These are phyloP conservation scores for Orychophragmus violaceus DNA, from an alignment of 345 rosid species.

Conservation along the genomic window DNA sequence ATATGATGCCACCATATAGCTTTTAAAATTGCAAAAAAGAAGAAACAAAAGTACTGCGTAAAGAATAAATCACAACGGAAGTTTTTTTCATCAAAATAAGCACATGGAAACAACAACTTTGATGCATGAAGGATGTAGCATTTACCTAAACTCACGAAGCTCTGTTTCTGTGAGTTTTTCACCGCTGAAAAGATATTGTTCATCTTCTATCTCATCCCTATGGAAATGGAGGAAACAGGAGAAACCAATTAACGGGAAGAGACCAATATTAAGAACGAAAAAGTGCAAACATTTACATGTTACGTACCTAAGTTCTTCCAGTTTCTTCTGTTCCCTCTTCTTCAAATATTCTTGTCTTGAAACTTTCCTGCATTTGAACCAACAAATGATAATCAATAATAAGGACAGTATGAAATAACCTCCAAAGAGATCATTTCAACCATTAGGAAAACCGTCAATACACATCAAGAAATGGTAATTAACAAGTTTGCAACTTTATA, in stretches of 20 bases:
- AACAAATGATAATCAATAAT: constrained; percentile 15
- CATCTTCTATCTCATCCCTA: constrained; percentile 93
- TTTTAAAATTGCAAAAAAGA: not conserved
- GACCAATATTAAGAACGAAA: not conserved
- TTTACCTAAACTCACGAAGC: constrained; percentile 55
- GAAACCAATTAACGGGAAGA: constrained; percentile 1
- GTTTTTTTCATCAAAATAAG: not conserved
- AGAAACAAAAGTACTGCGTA: not conserved
- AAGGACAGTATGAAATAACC: constrained; percentile 7
- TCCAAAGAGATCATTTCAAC: constrained; percentile 7
- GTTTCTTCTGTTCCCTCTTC: constrained; percentile 94
- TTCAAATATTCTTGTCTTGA: constrained; percentile 89
- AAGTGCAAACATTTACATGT: not conserved
- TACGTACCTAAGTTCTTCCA: constrained; percentile 80
- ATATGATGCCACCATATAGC: not conserved
- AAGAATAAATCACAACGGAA: not conserved
- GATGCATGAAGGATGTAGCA: constrained; percentile 12
- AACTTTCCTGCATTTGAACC: constrained; percentile 52
- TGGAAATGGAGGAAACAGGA: constrained; percentile 2
- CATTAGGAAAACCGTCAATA: not conserved
- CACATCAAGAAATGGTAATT: not conserved
- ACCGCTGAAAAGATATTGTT: constrained; percentile 71
- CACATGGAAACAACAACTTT: not conserved
- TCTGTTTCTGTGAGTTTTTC: constrained; percentile 74
- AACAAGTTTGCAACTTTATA: not conserved